Base-by-base conservation (phyloP, 2,329 filamentous ascomycete genomes). In the Thelonectria discophora region DNA sequence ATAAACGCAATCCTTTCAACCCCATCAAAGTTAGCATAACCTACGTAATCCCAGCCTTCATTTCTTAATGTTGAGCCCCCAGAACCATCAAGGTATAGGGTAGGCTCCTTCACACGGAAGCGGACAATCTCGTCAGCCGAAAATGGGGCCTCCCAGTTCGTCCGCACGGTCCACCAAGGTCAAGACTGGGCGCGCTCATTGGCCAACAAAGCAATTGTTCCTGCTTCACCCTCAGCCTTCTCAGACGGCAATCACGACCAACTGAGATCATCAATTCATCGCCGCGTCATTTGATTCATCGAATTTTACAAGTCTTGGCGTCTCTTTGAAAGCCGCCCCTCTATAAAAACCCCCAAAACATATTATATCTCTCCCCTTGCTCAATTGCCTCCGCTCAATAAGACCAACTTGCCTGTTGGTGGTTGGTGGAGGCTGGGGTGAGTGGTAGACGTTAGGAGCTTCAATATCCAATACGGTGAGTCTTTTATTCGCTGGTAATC, bases 41-140 rank as follows among this genome's bases (percentile, higher is more conserved):
- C n/a, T n/a, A n/a, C n/a, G n/a, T n/a, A n/a, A n/a, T n/a, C n/a
- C n/a, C n/a, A n/a, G n/a, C n/a, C n/a, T n/a, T n/a, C n/a, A 24
- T 24, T 24, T 24, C 24, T 7, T 24, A 7, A 24, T 24, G 24
- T 24, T 7, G 24, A 24, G 7, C 7, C 4, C 24, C 4, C 7
- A 7, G 24, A 24, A 24, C 24, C 24, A 7, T 24, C 4, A 24
- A 24, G 3, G 21, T 64, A 51, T 27, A 69, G 67, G 67, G 67
- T 69, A 69, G n/a, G 10, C 5, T 1, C 10, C 32, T 30, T 49
- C 15, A 47, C 17, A 52, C 65, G 68, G 68, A 56, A 64, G 53
- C 68, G 68, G 68, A 70, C 62, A 70, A 70, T 70, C 63, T 63
- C 53, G 51, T 50, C 21, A 24, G 50, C 68, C 68, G 63, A 54